Percentiles rank a stretch among this genome's conserved stretches.
Conservation (phyloP, 495 filamentous ascomycete genomes). For the Podospora appendiculata region DNA sequence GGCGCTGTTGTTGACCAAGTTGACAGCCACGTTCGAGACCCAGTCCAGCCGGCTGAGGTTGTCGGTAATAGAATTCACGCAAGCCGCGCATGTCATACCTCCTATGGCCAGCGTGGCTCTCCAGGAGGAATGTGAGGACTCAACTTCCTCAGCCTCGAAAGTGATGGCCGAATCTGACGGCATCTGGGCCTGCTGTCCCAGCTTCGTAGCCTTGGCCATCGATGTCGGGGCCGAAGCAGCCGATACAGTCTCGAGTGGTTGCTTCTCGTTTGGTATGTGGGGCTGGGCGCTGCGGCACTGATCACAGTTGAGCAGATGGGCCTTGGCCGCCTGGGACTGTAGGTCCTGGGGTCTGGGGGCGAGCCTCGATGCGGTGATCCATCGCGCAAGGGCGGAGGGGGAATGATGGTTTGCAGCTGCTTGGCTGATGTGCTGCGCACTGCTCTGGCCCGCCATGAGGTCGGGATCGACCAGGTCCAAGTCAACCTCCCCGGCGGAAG, state of each 20-base stretch:
- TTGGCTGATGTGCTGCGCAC: neutral
- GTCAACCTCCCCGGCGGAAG: conserved; percentile 20
- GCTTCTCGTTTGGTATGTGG: conserved; percentile 5
- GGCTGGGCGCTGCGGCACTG: conserved; percentile 16
- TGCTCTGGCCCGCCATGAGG: neutral
- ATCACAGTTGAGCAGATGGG: conserved; percentile 25
- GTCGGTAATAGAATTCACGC: conserved; percentile 58
- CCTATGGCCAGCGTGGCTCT: conserved; percentile 61
- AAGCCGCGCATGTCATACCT: conserved; percentile 81
- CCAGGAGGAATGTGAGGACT: conserved; percentile 18
- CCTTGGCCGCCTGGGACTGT: conserved; percentile 8
- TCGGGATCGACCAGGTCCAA: conserved; percentile 6
- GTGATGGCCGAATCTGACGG: conserved; percentile 16
- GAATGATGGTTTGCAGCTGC: conserved; percentile 1
- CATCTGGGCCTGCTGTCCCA: conserved; percentile 3
- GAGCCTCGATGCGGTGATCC: conserved; percentile 14
- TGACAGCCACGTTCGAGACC: conserved; percentile 56
- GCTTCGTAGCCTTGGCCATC: neutral
- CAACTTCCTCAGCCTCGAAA: conserved; percentile 13
- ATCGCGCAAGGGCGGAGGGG: conserved; percentile 12
- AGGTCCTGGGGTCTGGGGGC: conserved; percentile 1
- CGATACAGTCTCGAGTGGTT: conserved; percentile 3
- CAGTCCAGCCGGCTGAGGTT: conserved; percentile 57
- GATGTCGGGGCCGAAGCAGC: neutral
- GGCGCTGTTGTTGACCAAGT: conserved; percentile 65